Percentiles rank a stretch among this genome's conserved stretches.
Conservation (phyloP, 2,329 filamentous ascomycete species). For the Monosporascus ibericus region DNA sequence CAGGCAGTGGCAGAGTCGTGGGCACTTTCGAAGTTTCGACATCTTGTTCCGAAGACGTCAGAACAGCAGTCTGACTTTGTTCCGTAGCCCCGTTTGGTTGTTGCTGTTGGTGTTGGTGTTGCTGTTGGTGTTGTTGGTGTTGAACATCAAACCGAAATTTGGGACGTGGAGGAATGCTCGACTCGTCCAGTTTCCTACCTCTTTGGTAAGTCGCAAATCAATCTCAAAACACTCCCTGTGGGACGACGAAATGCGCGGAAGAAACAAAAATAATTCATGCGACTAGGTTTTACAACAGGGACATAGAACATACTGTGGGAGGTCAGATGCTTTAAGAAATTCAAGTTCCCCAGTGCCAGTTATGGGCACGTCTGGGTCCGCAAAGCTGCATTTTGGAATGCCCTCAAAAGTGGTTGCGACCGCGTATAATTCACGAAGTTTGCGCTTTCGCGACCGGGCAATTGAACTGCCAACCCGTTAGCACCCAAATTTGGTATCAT, state of each 20-base stretch:
- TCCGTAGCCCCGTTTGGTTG: slow-evolving; percentile 3
- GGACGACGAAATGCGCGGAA: background rate
- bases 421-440: slow-evolving; percentile 79
- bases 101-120: background rate
- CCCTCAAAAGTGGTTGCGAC: slow-evolving; percentile 65
- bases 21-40: background rate
- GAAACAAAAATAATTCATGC: slow-evolving; percentile 13
- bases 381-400: slow-evolving; percentile 53
- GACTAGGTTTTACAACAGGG: slow-evolving; percentile 2
- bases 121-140: slow-evolving; percentile 12
- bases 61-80: background rate
- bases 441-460: slow-evolving; percentile 81
- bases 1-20: background rate
- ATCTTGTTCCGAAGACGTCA: background rate
- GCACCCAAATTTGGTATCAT: slow-evolving; percentile 38
- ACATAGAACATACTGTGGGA: slow-evolving; percentile 49
- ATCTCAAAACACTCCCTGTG: slow-evolving; percentile 7
- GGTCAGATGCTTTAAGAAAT: slow-evolving; percentile 52
- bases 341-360: slow-evolving; percentile 45
- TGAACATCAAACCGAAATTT: slow-evolving; percentile 36
- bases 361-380: slow-evolving; percentile 50
- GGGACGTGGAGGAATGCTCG: slow-evolving; percentile 44
- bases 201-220: slow-evolving; percentile 24
- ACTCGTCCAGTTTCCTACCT: slow-evolving; percentile 44
- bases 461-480: slow-evolving; percentile 53